phyloP scores from a whole-genome alignment of 192 early-diverging fungal genomes.

The Podila horticola region DNA sequence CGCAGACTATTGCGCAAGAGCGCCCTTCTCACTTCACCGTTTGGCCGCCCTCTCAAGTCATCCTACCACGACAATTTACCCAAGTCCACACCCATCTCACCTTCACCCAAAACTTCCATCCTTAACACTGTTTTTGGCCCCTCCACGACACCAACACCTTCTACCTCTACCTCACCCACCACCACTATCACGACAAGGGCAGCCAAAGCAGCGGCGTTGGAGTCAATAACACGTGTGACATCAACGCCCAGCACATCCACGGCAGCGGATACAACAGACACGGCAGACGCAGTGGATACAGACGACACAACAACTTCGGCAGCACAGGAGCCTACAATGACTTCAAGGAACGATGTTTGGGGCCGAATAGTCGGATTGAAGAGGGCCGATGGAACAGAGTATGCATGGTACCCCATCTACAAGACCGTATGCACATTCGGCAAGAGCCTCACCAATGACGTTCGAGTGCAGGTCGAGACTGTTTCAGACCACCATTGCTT shows the following conservation, averaged over 20 bases:
- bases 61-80: not conserved
- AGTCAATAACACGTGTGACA: too few relatives aligned
- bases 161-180: not conserved
- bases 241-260: too few relatives aligned
- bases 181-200: not conserved
- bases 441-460: constrained; percentile 18
- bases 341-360: constrained; percentile 20
- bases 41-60: constrained; percentile 27
- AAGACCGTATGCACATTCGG: constrained; percentile 48
- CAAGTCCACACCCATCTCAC: not conserved
- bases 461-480: constrained; percentile 32
- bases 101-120: not conserved
- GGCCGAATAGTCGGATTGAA: constrained; percentile 30
- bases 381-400: constrained; percentile 25
- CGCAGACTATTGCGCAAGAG: constrained; percentile 37
- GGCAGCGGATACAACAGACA: not conserved
- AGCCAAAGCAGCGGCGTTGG: not conserved
- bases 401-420: constrained; percentile 43
- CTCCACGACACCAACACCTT: not conserved
- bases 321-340: constrained; percentile 17
- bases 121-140: not conserved
- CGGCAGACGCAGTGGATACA: not conserved
- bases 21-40: constrained; percentile 42
- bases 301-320: not conserved
- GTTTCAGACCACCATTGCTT: constrained; percentile 44